These are phyloP conservation scores for Fraxinus floribunda DNA, from an alignment of 305 asterid species.

Conservation along the genomic window DNA sequence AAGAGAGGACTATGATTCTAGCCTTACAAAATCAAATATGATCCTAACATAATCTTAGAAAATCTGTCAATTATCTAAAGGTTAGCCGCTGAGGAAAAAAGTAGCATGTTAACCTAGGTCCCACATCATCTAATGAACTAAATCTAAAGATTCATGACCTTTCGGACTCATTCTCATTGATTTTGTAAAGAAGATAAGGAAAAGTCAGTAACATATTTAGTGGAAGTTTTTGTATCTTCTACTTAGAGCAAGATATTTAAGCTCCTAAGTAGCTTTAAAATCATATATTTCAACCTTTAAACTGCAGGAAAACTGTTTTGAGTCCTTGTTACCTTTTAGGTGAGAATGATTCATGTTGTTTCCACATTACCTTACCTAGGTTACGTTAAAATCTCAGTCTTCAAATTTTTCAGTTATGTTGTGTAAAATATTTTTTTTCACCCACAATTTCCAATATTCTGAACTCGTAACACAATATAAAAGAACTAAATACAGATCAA, in stretches of 20 bases:
- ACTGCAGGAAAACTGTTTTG: background rate
- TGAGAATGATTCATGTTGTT: background rate
- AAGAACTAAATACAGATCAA: background rate
- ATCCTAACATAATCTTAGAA: background rate
- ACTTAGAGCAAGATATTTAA: background rate
- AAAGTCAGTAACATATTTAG: background rate
- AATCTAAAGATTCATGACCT: background rate
- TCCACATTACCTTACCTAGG: background rate
- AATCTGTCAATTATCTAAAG: background rate
- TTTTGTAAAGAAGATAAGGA: background rate
- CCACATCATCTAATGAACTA: background rate
- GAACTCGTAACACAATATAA: background rate
- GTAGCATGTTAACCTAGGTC: background rate
- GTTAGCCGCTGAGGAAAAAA: background rate
- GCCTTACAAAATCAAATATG: background rate
- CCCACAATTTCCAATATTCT: background rate
- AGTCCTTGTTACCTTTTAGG: background rate
- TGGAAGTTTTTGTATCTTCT: background rate
- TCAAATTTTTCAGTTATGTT: background rate
- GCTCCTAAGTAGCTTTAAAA: background rate
- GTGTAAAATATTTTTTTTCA: background rate
- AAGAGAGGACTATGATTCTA: background rate
- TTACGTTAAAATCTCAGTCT: background rate
- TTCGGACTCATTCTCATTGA: background rate
- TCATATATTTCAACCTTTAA: background rate